Evolutionary conservation across 2,329 filamentous ascomycete species (phyloP).

Genomic region (Pseudocercospora crystallina): DNA sequence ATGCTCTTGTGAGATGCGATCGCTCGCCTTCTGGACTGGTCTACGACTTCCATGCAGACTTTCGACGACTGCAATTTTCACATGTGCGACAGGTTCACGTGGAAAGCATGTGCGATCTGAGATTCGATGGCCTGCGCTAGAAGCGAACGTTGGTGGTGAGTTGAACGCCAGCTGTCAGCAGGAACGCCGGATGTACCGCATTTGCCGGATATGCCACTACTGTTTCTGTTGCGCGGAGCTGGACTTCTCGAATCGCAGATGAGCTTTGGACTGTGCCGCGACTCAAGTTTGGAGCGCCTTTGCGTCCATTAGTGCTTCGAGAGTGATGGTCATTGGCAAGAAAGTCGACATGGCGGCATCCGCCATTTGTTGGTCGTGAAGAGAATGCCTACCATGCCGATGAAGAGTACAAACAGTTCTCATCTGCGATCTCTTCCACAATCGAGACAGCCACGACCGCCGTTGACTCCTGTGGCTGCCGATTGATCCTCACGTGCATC

Average conservation of each 20-base stretch:
- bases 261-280: not conserved
- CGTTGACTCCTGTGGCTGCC: not conserved
- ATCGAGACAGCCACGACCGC: not conserved
- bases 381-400: not conserved
- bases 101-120: not conserved
- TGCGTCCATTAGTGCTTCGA: not conserved
- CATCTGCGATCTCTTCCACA: not conserved
- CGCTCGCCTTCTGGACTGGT: too few relatives aligned
- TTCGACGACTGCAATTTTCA: too few relatives aligned
- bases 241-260: not conserved
- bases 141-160: not conserved
- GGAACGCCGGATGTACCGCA: slow-evolving; percentile 5
- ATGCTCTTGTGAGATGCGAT: too few relatives aligned
- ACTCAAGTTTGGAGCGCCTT: not conserved
- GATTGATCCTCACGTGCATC: slow-evolving; percentile 3
- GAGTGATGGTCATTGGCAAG: not conserved
- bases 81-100: not conserved
- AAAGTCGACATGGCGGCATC: too few relatives aligned
- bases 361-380: too few relatives aligned
- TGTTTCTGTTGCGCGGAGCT: not conserved
- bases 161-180: not conserved
- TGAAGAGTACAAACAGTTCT: not conserved
- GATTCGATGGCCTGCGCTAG: not conserved
- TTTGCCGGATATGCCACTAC: slow-evolving; percentile 8
- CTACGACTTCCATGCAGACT: too few relatives aligned